Evolutionary conservation across 2,329 filamentous ascomycete genomes (phyloP).

Genomic region (Penicillium sp.): DNA sequence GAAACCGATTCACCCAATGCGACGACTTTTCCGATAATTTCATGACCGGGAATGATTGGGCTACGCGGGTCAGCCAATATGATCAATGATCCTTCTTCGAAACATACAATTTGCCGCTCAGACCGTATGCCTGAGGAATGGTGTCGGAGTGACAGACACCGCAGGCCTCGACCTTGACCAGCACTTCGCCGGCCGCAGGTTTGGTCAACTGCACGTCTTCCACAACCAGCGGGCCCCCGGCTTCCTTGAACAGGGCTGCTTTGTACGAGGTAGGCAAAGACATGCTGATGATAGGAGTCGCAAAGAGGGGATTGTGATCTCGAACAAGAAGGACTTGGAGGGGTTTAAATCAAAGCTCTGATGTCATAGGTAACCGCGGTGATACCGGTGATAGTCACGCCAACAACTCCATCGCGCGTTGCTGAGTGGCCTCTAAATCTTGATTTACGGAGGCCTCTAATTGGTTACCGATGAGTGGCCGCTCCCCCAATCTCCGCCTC

Average conservation of each 20-base stretch:
- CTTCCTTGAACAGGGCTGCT: conserved; percentile 59
- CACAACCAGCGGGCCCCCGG: conserved; percentile 54
- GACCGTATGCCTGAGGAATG: conserved; percentile 47
- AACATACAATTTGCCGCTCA: conserved; percentile 53
- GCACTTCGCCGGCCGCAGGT: conserved; percentile 58
- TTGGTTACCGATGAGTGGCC: too few relatives aligned
- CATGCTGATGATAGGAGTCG: not conserved
- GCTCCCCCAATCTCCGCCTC: too few relatives aligned
- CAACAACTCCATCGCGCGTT: too few relatives aligned
- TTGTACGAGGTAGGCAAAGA: conserved; percentile 64
- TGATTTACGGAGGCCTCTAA: too few relatives aligned
- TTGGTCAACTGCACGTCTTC: conserved; percentile 59
- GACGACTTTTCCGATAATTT: conserved; percentile 67
- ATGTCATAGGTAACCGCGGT: not conserved
- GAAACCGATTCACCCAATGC: conserved; percentile 55
- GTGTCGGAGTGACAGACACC: conserved; percentile 69
- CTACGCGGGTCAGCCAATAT: conserved; percentile 23
- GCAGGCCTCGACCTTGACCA: conserved; percentile 70
- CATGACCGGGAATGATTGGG: conserved; percentile 67
- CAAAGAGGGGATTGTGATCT: not conserved
- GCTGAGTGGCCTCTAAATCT: too few relatives aligned
- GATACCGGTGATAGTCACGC: too few relatives aligned
- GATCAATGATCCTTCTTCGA: not conserved
- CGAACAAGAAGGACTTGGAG: not conserved
- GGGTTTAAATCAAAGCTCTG: not conserved